Evolutionary conservation across 139 green algal species (phyloP), one percentile per base, ranked within the genome.

Genomic region (Chlamydomonas sp.): DNA sequence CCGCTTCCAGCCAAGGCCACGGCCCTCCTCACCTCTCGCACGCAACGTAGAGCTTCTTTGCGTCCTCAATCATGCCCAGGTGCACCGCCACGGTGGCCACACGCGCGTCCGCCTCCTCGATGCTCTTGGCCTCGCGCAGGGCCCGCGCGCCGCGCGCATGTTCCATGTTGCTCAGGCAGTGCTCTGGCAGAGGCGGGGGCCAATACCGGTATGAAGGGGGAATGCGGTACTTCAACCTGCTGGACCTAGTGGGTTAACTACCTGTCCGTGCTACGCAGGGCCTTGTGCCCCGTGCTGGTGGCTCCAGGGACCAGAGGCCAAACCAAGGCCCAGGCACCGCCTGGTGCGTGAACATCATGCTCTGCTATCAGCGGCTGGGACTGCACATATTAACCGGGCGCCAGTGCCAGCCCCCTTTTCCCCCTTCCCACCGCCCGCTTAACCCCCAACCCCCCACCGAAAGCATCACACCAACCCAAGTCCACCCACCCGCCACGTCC

Each of bases 151-250:
- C 94, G 1, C 88, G 77, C 0, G 86, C 85, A 87, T 96, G 93
- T 86, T 95, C 90, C 93, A 97, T 95, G 90, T 97, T 96, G 85
- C 92, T 92, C 78, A 97, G 90, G 90, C 95, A 97, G 90, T 96
- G 92, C 90, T 96, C 93, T 92, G 93, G 85, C 31, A 49, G 31
- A 49, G 31, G 31, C 31, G 31, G 31, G 31, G 31, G 31, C 31
- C 31, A 49, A 49, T 49, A 49, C 31, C 31, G 31, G 31, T 49
- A 49, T 49, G 31, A 49, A 49, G 31, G 31, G 31, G 31, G 31
- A 49, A 49, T 49, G 31, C 31, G 31, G 31, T 49, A 49, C 31
- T 49, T 49, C 31, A 49, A 49, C 31, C 31, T 49, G 31, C 31
- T 49, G 31, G 31, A 49, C 31, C 31, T 49, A 49, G 31, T 49